A percentile compares a stretch with the other conserved stretches of the same genome.
These are phyloP conservation scores for Fusarium coffeatum DNA, from an alignment of 2,329 filamentous ascomycete species.

Conservation along the genomic window DNA sequence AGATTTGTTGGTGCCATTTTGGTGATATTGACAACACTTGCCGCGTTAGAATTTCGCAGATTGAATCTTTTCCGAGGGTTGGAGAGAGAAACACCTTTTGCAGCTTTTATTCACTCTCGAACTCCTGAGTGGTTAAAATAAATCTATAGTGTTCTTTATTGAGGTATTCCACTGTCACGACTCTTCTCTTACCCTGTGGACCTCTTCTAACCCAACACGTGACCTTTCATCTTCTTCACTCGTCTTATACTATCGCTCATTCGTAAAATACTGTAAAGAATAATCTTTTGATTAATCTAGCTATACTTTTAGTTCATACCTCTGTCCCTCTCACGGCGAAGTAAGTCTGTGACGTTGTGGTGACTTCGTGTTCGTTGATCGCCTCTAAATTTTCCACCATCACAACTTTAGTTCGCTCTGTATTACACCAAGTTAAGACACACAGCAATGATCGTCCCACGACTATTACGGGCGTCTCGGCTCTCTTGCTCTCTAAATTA, in stretches of 20 bases:
- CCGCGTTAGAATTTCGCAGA: background rate
- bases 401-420: background rate
- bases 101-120: too few species aligned
- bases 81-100: background rate
- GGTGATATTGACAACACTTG: background rate
- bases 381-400: background rate
- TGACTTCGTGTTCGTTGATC: background rate
- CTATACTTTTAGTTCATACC: background rate
- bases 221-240: slow-evolving; percentile 1
- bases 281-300: background rate
- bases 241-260: background rate
- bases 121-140: background rate
- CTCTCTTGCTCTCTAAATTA: background rate
- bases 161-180: background rate
- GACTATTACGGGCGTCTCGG: background rate
- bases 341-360: background rate
- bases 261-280: background rate
- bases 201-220: slow-evolving; percentile 20
- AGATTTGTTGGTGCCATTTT: slow-evolving; percentile 46
- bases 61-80: background rate
- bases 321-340: background rate
- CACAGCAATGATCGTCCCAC: slow-evolving; percentile 7
- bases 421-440: background rate
- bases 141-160: background rate
- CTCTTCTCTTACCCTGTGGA: slow-evolving; percentile 18